These are phyloP conservation scores for Aspergillus brasiliensis DNA, from an alignment of 2,329 filamentous ascomycete genomes.

Conservation along the genomic window DNA sequence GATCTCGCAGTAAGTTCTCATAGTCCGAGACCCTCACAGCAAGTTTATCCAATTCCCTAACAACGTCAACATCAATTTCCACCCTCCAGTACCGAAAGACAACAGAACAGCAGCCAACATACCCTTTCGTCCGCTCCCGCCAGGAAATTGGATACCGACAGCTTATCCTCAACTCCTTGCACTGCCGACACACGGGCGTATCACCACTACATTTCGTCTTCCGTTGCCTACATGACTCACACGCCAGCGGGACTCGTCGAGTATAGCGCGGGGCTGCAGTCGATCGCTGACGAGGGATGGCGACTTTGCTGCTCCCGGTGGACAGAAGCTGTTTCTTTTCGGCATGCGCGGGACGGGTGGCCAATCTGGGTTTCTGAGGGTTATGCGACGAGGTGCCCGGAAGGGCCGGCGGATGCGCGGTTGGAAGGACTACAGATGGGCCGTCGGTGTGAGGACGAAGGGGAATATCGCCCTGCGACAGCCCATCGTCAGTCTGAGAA, in stretches of 20 bases:
- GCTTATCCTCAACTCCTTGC: constrained; percentile 38
- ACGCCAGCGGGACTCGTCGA: constrained; percentile 40
- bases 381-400: constrained; percentile 4
- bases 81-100: constrained; percentile 2
- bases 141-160: constrained; percentile 45
- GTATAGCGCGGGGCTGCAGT: constrained; percentile 20
- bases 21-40: constrained; percentile 38
- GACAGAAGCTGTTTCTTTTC: constrained; percentile 16
- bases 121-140: constrained; percentile 43
- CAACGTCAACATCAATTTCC: constrained; percentile 11
- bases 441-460: constrained; percentile 12
- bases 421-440: constrained; percentile 12
- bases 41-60: constrained; percentile 38
- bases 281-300: constrained; percentile 33
- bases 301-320: constrained; percentile 29
- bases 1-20: constrained; percentile 42
- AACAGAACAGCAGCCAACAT: constrained; percentile 8
- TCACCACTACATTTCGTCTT: constrained; percentile 51
- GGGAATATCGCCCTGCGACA: constrained; percentile 11
- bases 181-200: constrained; percentile 44
- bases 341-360: constrained; percentile 11
- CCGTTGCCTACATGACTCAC: constrained; percentile 44
- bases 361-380: constrained; percentile 3
- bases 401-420: constrained; percentile 12
- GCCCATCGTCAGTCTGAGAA: constrained; percentile 12